Conservation (phyloP, 352 stramenopile species). For the Phytopythium chamaehyphon region DNA sequence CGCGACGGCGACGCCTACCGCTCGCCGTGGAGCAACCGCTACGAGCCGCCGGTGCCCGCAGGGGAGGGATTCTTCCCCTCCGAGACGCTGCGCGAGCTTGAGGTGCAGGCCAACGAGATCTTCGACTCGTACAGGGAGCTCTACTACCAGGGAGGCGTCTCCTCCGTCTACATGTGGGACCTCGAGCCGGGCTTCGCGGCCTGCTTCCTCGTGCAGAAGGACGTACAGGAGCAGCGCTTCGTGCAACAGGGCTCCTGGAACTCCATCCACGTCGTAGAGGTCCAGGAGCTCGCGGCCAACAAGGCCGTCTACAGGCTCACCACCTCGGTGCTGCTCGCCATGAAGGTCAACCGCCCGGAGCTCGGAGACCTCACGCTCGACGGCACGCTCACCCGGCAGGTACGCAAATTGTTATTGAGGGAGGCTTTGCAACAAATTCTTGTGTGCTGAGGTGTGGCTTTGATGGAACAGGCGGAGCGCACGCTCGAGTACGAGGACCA, state of each 20-base stretch:
- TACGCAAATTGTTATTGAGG: neutral
- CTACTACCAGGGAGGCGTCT: constrained; percentile 94
- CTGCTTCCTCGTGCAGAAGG: constrained; percentile 94
- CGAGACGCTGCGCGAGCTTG: constrained; percentile 85
- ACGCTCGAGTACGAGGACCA: constrained; percentile 72
- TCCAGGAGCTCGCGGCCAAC: constrained; percentile 54
- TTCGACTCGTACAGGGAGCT: constrained; percentile 96
- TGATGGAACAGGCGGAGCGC: constrained; percentile 41
- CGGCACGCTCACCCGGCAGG: constrained; percentile 85
- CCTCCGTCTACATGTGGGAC: constrained; percentile 96
- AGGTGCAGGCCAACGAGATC: constrained; percentile 94
- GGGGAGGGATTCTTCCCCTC: constrained; percentile 89
- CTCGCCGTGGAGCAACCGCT: constrained; percentile 93
- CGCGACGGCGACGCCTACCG: constrained; percentile 90
- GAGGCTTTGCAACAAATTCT: neutral
- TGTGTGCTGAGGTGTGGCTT: neutral
- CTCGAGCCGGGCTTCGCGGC: constrained; percentile 91
- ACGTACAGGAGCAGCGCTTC: constrained; percentile 76
- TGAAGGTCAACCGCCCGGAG: constrained; percentile 85
- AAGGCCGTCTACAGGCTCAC: constrained; percentile 91
- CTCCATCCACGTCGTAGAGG: constrained; percentile 94
- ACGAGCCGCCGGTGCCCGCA: constrained; percentile 71
- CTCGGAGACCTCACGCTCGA: constrained; percentile 85
- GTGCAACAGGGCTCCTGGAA: constrained; percentile 90
- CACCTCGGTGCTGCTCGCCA: constrained; percentile 89